Base-by-base conservation (phyloP, 495 filamentous ascomycete genomes). In the Bacidia rubella region DNA sequence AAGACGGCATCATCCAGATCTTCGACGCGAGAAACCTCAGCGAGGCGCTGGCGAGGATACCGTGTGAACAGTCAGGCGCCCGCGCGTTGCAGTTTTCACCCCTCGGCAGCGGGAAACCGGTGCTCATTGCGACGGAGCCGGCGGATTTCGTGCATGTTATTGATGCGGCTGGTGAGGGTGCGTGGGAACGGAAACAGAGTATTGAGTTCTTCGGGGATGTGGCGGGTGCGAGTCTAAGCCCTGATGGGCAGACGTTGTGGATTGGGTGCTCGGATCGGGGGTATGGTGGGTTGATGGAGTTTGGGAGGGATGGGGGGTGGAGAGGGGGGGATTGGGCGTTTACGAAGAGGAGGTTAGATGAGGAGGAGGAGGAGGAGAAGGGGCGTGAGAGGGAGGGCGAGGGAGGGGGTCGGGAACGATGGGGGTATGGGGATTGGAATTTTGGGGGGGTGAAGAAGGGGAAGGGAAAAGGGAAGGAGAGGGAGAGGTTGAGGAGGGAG, bases 141-240 rank as follows among this genome's bases (percentile, higher is more conserved):
- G 87, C 89, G 2, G 90, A 97, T 62, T 78, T 82, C 40, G 73
- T 97, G 47, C 79, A 77, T 32, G 70, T 95, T 29, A 80, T 95
- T 54, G 83, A 94, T 53, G 86, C 85, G 2, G 79, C 94, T 54
- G 83, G 94, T 53, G 86, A 85, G 2, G 72, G 72, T 53, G 78
- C 74, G 11, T 89, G 78, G 64, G 65, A 70, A 9, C 73, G 74
- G 11, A 79, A 79, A 53, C 90, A 95, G 61, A 82, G 79, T 9
- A 67, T 95, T 2, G 85, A 88, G 56, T 82, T 94, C 60, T 94
- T 93, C 59, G 89, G 90, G 15, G 85, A 90, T 57, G 77, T 93
- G 24, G 87, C 80, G 2, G 90, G 90, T 2, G 74, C 87, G 2
- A 77, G 77, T 35, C 85, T 89, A 56, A 70, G 80, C 21, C 77